Conservation (phyloP, 1,139 yeast species). For the Lizanozyma gosingica region DNA sequence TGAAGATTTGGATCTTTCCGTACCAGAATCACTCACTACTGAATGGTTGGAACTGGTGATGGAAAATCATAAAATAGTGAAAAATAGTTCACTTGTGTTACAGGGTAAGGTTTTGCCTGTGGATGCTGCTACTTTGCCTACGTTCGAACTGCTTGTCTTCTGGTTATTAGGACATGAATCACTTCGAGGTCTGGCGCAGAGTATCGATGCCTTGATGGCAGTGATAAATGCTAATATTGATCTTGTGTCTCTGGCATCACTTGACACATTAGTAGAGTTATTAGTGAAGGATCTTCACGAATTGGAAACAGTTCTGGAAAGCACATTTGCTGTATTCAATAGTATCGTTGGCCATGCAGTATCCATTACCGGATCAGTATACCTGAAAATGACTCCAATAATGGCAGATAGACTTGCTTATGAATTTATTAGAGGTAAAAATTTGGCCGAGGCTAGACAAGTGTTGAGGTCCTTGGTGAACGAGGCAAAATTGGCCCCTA, state of each 20-base stretch:
- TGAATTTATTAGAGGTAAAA: not conserved
- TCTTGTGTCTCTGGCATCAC: not conserved
- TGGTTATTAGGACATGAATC: not conserved
- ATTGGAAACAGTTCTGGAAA: not conserved
- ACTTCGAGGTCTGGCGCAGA: not conserved
- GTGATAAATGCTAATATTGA: not conserved
- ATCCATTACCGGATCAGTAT: not conserved
- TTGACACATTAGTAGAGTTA: not conserved
- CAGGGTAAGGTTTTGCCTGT: not conserved
- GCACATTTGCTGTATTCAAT: not conserved
- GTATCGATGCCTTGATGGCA: not conserved
- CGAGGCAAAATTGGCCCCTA: conserved; percentile 2
- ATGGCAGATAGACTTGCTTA: not conserved
- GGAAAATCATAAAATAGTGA: not conserved
- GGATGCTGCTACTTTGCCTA: not conserved
- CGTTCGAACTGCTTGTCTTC: not conserved
- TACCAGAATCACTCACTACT: conserved; percentile 5
- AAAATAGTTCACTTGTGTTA: not conserved
- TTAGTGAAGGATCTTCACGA: not conserved
- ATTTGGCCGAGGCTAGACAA: not conserved
- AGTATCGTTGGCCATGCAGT: not conserved
- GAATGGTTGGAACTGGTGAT: conserved; percentile 2
- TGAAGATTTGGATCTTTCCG: conserved; percentile 3
- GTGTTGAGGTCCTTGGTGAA: conserved; percentile 8
- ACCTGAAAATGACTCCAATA: not conserved